A percentile compares a stretch with the other conserved stretches of the same genome.
phyloP scores from a whole-genome alignment of 371 early-diverging fungal genomes.

The Mortierella sp. region DNA sequence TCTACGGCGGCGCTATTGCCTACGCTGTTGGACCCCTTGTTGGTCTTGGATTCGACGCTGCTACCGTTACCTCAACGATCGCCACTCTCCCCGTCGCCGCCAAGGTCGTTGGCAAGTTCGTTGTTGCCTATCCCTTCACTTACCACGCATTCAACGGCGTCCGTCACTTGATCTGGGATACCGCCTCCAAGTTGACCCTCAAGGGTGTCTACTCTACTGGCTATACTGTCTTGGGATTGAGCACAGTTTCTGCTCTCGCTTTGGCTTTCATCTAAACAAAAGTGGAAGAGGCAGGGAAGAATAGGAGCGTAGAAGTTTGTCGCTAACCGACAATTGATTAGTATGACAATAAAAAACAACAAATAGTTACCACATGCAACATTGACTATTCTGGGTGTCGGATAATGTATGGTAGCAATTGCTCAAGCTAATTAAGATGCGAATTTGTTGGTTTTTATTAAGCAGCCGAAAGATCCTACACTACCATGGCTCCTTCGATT shows the following conservation, averaged over 20 bases:
- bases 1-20: slow-evolving; percentile 77
- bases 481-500: no score
- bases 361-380: not conserved
- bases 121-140: slow-evolving; percentile 79
- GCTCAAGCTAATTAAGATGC: no score
- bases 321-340: not conserved
- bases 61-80: slow-evolving; percentile 67
- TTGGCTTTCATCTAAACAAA: slow-evolving; percentile 46
- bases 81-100: slow-evolving; percentile 68
- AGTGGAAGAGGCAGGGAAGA: not conserved
- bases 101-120: slow-evolving; percentile 72
- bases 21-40: slow-evolving; percentile 71
- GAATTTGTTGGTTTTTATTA: no score
- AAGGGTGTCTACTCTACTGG: slow-evolving; percentile 89
- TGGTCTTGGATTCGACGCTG: slow-evolving; percentile 72
- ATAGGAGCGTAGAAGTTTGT: not conserved
- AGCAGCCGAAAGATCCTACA: no score
- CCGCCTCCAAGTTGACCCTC: slow-evolving; percentile 73
- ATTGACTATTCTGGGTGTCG: not conserved
- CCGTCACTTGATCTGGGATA: slow-evolving; percentile 88
- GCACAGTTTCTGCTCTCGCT: slow-evolving; percentile 52
- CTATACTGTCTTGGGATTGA: slow-evolving; percentile 80
- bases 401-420: no score
- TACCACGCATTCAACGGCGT: slow-evolving; percentile 92
- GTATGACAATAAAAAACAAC: not conserved